These are phyloP conservation scores for Phyllostachys edulis DNA, from an alignment of 176 grass and related monocot species.

Conservation along the genomic window DNA sequence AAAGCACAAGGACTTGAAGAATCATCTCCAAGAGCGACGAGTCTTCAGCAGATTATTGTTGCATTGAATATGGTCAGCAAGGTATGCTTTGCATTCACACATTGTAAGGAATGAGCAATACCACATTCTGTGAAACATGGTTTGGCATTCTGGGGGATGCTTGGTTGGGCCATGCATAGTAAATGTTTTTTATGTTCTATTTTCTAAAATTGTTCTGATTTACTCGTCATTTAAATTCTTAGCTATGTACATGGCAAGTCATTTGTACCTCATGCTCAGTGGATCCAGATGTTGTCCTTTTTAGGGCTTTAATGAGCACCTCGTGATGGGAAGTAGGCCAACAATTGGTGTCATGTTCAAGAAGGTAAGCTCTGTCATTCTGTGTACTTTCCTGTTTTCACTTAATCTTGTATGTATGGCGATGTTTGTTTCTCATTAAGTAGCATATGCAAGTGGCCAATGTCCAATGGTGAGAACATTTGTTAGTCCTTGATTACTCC, in stretches of 20 bases:
- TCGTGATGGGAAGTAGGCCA: constrained; percentile 74
- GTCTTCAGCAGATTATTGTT: constrained; percentile 83
- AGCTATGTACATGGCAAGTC: constrained; percentile 7
- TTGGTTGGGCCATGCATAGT: not conserved
- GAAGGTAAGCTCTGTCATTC: constrained; percentile 55
- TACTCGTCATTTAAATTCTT: constrained; percentile 5
- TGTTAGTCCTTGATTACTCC: not conserved
- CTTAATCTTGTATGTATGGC: not conserved
- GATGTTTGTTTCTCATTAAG: constrained; percentile 5
- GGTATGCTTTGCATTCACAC: constrained; percentile 44
- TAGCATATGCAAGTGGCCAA: constrained; percentile 16
- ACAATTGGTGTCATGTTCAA: constrained; percentile 89
- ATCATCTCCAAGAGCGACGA: constrained; percentile 49
- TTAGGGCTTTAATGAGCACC: constrained; percentile 93
- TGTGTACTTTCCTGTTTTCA: constrained; percentile 1
- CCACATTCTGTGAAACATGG: not conserved
- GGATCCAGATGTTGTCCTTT: constrained; percentile 10
- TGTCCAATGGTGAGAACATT: not conserved
- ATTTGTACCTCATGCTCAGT: constrained; percentile 27
- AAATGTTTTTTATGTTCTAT: not conserved
- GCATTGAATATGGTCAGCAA: constrained; percentile 94
- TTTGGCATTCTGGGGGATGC: constrained; percentile 13
- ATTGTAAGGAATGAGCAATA: constrained; percentile 7
- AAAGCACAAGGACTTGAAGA: constrained; percentile 70
- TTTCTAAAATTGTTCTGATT: constrained; percentile 16